phyloP scores from a whole-genome alignment of 1,284 basidiomycete species.

The Caloboletus firmus region DNA sequence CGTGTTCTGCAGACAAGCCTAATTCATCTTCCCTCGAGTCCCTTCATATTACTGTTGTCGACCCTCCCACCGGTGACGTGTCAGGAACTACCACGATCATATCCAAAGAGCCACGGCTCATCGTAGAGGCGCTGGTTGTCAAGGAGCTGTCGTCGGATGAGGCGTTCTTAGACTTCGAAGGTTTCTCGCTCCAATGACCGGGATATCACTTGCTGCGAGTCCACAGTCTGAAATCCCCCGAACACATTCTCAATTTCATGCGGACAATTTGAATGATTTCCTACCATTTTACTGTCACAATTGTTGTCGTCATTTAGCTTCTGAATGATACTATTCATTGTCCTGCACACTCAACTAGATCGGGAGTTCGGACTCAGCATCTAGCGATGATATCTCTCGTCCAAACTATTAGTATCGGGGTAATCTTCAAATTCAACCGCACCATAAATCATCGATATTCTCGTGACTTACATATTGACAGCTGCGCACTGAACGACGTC shows the following conservation, averaged over 20 bases:
- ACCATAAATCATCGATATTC: neutral
- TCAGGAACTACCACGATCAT: neutral
- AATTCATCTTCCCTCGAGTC: conserved; percentile 32
- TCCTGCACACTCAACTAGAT: neutral
- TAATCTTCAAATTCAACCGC: neutral
- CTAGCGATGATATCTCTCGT: no score
- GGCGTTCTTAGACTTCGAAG: conserved; percentile 70
- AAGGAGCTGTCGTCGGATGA: conserved; percentile 72
- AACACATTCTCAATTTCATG: neutral
- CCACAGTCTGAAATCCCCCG: neutral
- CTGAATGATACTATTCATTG: neutral
- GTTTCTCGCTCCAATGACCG: conserved; percentile 50
- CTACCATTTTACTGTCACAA: neutral
- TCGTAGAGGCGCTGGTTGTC: conserved; percentile 78
- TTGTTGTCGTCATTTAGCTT: neutral
- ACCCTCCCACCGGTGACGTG: conserved; percentile 9
- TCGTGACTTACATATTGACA: neutral
- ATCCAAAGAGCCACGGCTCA: conserved; percentile 48
- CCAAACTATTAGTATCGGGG: no score
- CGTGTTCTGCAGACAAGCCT: conserved; percentile 10
- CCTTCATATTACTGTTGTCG: conserved; percentile 33
- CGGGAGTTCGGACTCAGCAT: no score
- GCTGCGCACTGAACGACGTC: neutral
- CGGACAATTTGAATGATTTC: neutral
- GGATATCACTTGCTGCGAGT: neutral